Conservation (phyloP, 164 flowering plant species). For the Sextonia rubra region DNA sequence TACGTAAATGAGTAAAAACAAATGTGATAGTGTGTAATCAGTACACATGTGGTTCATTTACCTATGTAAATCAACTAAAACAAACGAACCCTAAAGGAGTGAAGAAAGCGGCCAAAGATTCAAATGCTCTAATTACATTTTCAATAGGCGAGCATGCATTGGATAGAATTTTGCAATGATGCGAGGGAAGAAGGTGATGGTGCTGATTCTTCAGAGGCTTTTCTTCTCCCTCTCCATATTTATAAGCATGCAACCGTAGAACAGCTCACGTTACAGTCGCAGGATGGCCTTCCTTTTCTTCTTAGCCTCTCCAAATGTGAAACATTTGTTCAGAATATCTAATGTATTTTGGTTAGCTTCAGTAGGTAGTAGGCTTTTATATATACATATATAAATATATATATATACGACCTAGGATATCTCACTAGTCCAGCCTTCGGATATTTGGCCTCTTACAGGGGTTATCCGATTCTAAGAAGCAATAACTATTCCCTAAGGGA, state of each 20-base stretch:
- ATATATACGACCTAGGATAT: too few species aligned
- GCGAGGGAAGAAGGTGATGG: conserved; percentile 28
- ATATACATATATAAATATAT: too few species aligned
- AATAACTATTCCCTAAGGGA: too few species aligned
- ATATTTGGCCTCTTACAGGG: too few species aligned
- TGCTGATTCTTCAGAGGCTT: conserved; percentile 31
- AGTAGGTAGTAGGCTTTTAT: too few species aligned
- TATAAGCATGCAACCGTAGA: conserved; percentile 31
- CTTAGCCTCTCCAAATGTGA: background rate
- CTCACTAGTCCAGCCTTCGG: too few species aligned
- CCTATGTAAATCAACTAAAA: too few species aligned
- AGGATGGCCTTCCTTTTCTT: conserved; percentile 27
- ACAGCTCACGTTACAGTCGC: conserved; percentile 25
- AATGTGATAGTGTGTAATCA: too few species aligned
- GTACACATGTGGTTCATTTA: too few species aligned
- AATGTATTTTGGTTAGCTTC: too few species aligned
- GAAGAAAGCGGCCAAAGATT: conserved; percentile 31
- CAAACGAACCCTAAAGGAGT: conserved; percentile 27
- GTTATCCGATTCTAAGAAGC: too few species aligned
- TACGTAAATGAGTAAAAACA: too few species aligned
- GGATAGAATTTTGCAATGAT: conserved; percentile 37
- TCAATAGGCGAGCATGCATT: conserved; percentile 28
- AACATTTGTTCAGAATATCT: background rate
- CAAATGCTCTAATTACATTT: conserved; percentile 33
- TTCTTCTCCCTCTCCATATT: conserved; percentile 21